Base-by-base conservation (phyloP, 2,329 filamentous ascomycete species). In the Microcyclosporella mali region DNA sequence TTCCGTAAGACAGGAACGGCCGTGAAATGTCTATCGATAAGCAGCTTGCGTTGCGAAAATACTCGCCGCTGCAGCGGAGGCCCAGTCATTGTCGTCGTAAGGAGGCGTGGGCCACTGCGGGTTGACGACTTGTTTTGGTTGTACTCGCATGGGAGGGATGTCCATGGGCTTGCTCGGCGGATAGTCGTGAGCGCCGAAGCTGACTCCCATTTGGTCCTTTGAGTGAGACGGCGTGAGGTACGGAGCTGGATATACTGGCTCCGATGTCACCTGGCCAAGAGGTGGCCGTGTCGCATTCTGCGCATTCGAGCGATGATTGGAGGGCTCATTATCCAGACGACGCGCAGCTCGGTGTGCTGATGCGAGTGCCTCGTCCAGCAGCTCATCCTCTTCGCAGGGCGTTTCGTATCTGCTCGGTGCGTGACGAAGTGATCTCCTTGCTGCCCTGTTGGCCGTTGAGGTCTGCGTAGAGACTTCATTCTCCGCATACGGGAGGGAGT, bases 71-170 rank as follows among this genome's bases (percentile, higher is more conserved):
- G 87, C 85, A 32, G 85, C 83, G 7, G 84, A 81, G 14, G 84
- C 88, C 90, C 89, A 97, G 63, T 95, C 89, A 50, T 82, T 82
- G 57, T 94, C 89, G 59, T 95, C 89, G 56, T 95, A 95, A 3
- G 92, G 90, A 16, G 92, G 92, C 12, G 92, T 97, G 2, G 89
- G 90, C 84, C 89, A 95, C 68, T 95, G 92, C 30, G 81, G 74
- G 41, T 73, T 61, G 27, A 62, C 67, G 16, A 71, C 68, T 42
- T 69, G 60, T 41, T 73, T 67, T 51, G 75, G 65, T 47, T 73
- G 68, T 10, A 66, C 69, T 58, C 71, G 70, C 34, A 77, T 75
- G 61, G 79, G 79, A 58, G 74, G 72, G 41, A 86, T 79, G 53
- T 85, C 77, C 50, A 89, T 66, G 9, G 86, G 85, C 64, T 84